These are phyloP conservation scores for Zychaea mexicana DNA, from an alignment of 371 early-diverging fungal genomes.

Conservation along the genomic window DNA sequence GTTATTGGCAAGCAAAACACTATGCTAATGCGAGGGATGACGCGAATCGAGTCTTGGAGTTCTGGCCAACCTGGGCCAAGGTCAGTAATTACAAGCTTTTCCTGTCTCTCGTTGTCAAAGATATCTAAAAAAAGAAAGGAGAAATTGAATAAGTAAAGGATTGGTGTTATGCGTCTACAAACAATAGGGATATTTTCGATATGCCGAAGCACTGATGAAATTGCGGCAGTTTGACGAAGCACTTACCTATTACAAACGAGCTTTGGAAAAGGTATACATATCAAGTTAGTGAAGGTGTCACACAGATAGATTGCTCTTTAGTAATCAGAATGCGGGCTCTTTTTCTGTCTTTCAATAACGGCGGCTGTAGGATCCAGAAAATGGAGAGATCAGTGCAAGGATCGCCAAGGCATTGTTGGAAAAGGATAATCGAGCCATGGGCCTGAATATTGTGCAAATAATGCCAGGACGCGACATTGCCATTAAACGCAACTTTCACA, in stretches of 20 bases:
- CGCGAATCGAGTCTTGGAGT: conserved; percentile 56
- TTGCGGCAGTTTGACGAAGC: conserved; percentile 61
- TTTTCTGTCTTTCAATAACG: no score
- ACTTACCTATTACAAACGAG: conserved; percentile 55
- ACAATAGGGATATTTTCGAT: conserved; percentile 69
- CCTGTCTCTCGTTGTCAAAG: no score
- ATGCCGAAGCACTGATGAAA: conserved; percentile 69
- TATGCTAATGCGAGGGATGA: conserved; percentile 65
- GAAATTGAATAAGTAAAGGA: not conserved
- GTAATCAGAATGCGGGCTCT: no score
- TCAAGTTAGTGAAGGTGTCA: not conserved
- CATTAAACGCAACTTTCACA: conserved; percentile 37
- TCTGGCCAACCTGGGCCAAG: conserved; percentile 78
- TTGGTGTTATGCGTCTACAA: not conserved
- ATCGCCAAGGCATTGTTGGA: conserved; percentile 58
- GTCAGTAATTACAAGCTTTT: no score
- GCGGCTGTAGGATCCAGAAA: conserved; percentile 60
- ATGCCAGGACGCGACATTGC: conserved; percentile 75
- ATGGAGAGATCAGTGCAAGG: conserved; percentile 51
- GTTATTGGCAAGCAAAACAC: conserved; percentile 48
- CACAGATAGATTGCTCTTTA: no score
- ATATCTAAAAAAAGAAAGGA: not conserved
- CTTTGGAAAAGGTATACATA: conserved; percentile 45
- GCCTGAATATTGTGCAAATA: conserved; percentile 68
- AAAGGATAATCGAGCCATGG: conserved; percentile 58